Conservation (phyloP, 1,284 basidiomycete genomes). For the Papiliotrema laurentii region DNA sequence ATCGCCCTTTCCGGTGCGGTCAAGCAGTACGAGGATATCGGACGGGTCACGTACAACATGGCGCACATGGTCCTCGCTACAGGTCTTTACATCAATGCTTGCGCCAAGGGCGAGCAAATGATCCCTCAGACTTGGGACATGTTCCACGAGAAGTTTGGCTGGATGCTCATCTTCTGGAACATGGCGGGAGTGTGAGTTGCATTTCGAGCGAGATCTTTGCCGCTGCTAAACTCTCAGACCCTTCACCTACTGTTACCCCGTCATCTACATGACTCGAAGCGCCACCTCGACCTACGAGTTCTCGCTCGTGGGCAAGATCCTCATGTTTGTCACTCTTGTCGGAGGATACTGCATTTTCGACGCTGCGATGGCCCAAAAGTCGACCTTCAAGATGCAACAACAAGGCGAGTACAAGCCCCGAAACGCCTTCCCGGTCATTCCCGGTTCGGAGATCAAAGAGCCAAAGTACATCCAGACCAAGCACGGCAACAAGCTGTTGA, state of each 20-base stretch:
- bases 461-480: conserved; percentile 90
- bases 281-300: conserved; percentile 83
- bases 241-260: conserved; percentile 87
- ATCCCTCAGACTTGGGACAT: conserved; percentile 99
- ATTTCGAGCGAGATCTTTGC: neutral
- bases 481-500: conserved; percentile 63
- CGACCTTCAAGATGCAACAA: conserved; percentile 94
- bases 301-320: conserved; percentile 55
- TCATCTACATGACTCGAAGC: conserved; percentile 96
- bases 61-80: conserved; percentile 94
- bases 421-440: conserved; percentile 90
- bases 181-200: conserved; percentile 66
- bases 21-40: conserved; percentile 91
- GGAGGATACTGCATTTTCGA: conserved; percentile 89
- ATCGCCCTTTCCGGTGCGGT: conserved; percentile 86
- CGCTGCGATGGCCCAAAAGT: conserved; percentile 89
- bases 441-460: conserved; percentile 78
- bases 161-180: conserved; percentile 97
- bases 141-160: conserved; percentile 94
- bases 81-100: conserved; percentile 94
- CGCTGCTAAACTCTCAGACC: conserved; percentile 29
- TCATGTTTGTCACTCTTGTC: conserved; percentile 58
- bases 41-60: conserved; percentile 97
- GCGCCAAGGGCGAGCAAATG: conserved; percentile 89
- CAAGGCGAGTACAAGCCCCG: conserved; percentile 82